Base-by-base conservation (phyloP, 257 asterid species). In the Forsythia suspensa region DNA sequence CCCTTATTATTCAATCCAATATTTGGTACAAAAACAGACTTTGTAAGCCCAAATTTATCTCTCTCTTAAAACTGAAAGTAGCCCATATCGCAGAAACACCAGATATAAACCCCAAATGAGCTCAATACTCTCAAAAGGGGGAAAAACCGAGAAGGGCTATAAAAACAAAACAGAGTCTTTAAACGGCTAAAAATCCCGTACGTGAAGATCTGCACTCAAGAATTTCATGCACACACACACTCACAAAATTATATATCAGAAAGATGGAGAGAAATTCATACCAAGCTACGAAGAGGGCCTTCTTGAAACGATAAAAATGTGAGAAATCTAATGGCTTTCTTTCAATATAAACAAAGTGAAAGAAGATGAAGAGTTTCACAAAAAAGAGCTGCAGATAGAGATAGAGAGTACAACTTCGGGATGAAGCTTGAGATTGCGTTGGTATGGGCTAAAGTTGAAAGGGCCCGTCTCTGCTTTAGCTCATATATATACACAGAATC, bases 381-480 rank as follows among this genome's bases (percentile, higher is more conserved):
- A 34, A 61, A 21, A 18, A 34, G 69, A 40, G 41, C 74, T 1
- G 37, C 4, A 20, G 15, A 18, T 73, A 70, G 46, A 42, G 77
- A 73, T 48, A 43, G 80, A 16, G 72, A 18, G 46, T 57, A 72
- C 24, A 77, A 29, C 38, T 79, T 46, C 71, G 76, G 66, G 67
- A 67, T 21, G 77, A 71, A 76, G 44, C 70, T 12, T 42, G 76
- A 48, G 75, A 79, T 74, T 57, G 85, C 81, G 79, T 76, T 73
- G 71, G 59, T 77, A 74, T 70, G 74, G 81, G 20, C 69, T 59
- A 20, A 73, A 71, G 80, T 67, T 70, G 79, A 75, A 51, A 46
- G 67, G 67, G 55, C 21, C 51, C 42, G 67, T 38, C 37, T 20
- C 67, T 13, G 34, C 63, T 43, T 37, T n/a, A 42, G 65, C 34